Base-by-base conservation (phyloP, 176 grass and related monocot species). In the Paspalum notatum region DNA sequence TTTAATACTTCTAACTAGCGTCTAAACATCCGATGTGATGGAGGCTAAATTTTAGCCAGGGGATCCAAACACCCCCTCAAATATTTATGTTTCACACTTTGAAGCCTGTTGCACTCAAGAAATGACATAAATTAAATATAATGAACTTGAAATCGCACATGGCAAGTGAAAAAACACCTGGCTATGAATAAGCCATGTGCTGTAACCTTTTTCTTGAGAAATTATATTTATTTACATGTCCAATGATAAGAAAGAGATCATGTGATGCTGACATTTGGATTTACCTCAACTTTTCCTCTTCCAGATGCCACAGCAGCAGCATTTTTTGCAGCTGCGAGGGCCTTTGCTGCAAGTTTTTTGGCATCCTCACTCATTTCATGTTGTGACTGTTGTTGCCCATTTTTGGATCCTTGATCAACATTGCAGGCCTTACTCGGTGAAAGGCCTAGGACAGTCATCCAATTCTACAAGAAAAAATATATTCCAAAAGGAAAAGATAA, bases 241-340 rank as follows among this genome's bases (percentile, higher is more conserved):
- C 44, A 68, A 14, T 68, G 43, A 51, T 45, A 54, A 56, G 20
- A 48, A 68, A 68, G 10, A 71, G 59, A 22, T 52, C 12, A 27
- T 60, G 21, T 13, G 44, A 48, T 81, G 18, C 44, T 78, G n/a
- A 74, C 21, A 77, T 80, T 46, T 6, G 4, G 42, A 75, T 81
- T 82, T 87, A 96, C 97, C 85, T 93, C 92, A 32, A 99, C 82
- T 90, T 98, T 99, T 59, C 97, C 97, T 84, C 83, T 89, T 78
- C 88, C 97, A 81, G 89, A 82, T 71, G 84, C 72, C 38, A 58
- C 38, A 63, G 83, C 74, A 0, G 86, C 62, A 72, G 85, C 74
- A 77, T 94, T 90, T 91, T 80, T 92, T 26, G 87, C 95, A 75
- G 95, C 95, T 45, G 92, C 85, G 86, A 98, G 85, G 74, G 95